Base-by-base conservation (phyloP, 176 grass and related monocot species). In the Carex parvula region DNA sequence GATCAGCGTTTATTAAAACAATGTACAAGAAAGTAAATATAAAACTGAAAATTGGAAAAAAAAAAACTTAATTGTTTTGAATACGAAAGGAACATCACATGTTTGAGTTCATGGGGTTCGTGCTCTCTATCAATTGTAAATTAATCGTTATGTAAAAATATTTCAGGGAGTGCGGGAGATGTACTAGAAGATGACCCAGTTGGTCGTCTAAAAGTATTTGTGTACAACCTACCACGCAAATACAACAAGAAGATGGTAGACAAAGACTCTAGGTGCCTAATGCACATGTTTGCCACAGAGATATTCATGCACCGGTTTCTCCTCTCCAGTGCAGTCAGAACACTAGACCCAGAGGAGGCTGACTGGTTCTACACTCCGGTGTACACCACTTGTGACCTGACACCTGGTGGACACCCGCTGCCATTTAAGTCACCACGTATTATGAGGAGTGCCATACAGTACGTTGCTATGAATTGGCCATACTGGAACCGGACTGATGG, bases 271-370 rank as follows among this genome's bases (percentile, higher is more conserved):
- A 86, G 94, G 66, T 97, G 94, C 67, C 89, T 97, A 15, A 92
- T 69, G 59, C 94, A 97, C 87, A 97, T 97, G 94, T 97, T 97
- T 69, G 94, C 94, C 13, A 92, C 94, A 20, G 94, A 97, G 87
- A 97, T 97, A 60, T 97, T 94, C 87, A 97, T 97, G 94, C 94
- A 97, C 57, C 85, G 94, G 65, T 97, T 97, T 67, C 85, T 97
- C 83, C 84, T 97, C 30, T 94, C 94, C 41, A 97, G 94, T 84
- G 85, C 90, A 1, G 94, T 97, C 21, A 86, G 94, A 78, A 97
- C 94, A 52, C 84, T 94, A 48, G 94, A 97, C 61, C 90, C 94
- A 13, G 93, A 97, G 81, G 94, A 97, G 67, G 94, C 94, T 42
- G 94, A 97, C 62, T 97, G 94, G 94, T 97, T 97, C 84, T 97